These are phyloP conservation scores for Didymella exigua DNA, from an alignment of 2,329 filamentous ascomycete species.

Conservation along the genomic window DNA sequence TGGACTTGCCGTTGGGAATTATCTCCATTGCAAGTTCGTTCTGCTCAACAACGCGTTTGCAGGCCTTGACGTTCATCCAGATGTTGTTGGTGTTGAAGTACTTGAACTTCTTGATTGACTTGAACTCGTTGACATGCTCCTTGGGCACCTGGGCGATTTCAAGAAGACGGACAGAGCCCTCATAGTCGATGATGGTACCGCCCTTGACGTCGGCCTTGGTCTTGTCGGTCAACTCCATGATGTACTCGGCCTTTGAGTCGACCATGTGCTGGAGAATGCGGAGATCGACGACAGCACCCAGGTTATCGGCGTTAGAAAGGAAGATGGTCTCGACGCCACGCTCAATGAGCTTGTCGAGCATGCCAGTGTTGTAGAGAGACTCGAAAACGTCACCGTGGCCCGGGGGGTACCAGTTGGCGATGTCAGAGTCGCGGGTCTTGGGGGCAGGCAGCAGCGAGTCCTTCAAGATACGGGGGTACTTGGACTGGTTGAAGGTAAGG, in stretches of 20 bases:
- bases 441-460: slow-evolving; percentile 96
- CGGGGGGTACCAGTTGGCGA: slow-evolving; percentile 97
- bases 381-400: slow-evolving; percentile 99
- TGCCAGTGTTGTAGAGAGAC: slow-evolving; percentile 98
- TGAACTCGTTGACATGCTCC: slow-evolving; percentile 99
- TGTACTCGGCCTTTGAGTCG: slow-evolving; percentile 95
- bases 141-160: slow-evolving; percentile 99
- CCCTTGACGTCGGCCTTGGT: slow-evolving; percentile 99
- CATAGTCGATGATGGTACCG: slow-evolving; percentile 99
- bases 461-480: slow-evolving; percentile 97
- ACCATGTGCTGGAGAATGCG: slow-evolving; percentile 99
- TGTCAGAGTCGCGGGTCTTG: slow-evolving; percentile 83
- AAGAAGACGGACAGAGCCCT: slow-evolving; percentile 92
- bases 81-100: slow-evolving; percentile 99
- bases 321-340: slow-evolving; percentile 98
- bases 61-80: slow-evolving; percentile 96
- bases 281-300: slow-evolving; percentile 96
- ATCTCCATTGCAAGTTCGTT: slow-evolving; percentile 99
- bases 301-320: slow-evolving; percentile 98
- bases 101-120: slow-evolving; percentile 99
- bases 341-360: slow-evolving; percentile 93
- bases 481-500: slow-evolving; percentile 99
- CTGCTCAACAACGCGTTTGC: slow-evolving; percentile 98
- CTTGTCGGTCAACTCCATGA: slow-evolving; percentile 99
- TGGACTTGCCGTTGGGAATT: slow-evolving; percentile 98